These are phyloP conservation scores for Penicillium canescens DNA, from an alignment of 495 filamentous ascomycete species.

Conservation along the genomic window DNA sequence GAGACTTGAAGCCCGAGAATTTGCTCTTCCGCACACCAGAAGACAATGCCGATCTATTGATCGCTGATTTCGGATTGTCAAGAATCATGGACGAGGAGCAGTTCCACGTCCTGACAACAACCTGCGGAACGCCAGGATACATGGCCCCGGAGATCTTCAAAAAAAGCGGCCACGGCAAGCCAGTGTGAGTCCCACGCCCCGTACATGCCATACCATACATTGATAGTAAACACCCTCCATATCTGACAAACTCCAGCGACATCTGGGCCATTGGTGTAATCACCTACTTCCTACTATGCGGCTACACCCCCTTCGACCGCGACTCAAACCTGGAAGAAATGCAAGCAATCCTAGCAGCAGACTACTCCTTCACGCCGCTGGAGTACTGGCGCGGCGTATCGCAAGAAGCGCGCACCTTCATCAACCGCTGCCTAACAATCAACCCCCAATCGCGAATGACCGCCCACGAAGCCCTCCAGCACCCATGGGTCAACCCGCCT, in stretches of 20 bases:
- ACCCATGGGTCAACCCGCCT: slow-evolving; percentile 78
- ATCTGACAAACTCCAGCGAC: slow-evolving; percentile 47
- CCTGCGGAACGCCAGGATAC: slow-evolving; percentile 96
- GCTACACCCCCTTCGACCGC: slow-evolving; percentile 97
- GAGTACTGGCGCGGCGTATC: slow-evolving; percentile 97
- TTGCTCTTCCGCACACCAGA: slow-evolving; percentile 57
- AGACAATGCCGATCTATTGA: slow-evolving; percentile 70
- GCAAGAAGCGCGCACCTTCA: slow-evolving; percentile 84
- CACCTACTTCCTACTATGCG: slow-evolving; percentile 95
- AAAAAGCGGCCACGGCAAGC: slow-evolving; percentile 76
- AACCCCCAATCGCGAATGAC: slow-evolving; percentile 86
- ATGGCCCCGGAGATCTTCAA: slow-evolving; percentile 87
- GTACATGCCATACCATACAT: neutral
- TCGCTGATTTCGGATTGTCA: slow-evolving; percentile 92
- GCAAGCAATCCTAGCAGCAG: slow-evolving; percentile 95
- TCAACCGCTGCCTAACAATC: slow-evolving; percentile 83
- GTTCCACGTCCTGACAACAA: slow-evolving; percentile 96
- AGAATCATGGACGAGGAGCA: slow-evolving; percentile 99
- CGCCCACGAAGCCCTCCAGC: slow-evolving; percentile 88
- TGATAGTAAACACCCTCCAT: neutral
- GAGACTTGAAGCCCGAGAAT: slow-evolving; percentile 65
- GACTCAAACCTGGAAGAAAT: slow-evolving; percentile 98
- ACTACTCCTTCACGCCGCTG: slow-evolving; percentile 93
- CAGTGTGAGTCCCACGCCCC: slow-evolving; percentile 56
- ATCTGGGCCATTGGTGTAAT: slow-evolving; percentile 83